Evolutionary conservation across 2,329 filamentous ascomycete species (phyloP).

Genomic region (Phaeomoniella chlamydospora): DNA sequence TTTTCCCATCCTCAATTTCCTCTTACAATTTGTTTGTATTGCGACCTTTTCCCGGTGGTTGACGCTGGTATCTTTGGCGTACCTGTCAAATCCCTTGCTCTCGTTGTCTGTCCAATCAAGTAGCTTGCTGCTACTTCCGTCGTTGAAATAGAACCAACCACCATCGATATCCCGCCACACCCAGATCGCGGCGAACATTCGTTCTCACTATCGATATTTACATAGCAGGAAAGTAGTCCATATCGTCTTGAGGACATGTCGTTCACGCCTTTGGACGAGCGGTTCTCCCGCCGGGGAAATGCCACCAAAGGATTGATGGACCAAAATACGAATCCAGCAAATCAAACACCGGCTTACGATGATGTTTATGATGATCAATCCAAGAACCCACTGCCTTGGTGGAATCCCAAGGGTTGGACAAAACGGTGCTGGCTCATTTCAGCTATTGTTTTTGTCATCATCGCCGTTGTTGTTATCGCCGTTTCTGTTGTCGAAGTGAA

Average conservation of each 20-base stretch:
- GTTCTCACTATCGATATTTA: no score
- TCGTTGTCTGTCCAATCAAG: no score
- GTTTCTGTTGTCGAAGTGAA: conserved; percentile 23
- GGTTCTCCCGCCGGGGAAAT: neutral
- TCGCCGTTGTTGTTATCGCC: conserved; percentile 35
- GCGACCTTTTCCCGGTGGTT: no score
- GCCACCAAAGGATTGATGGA: neutral
- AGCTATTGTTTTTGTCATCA: conserved; percentile 19
- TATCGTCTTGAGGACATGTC: conserved; percentile 1
- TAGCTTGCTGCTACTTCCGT: no score
- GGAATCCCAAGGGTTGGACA: conserved; percentile 39
- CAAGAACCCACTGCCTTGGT: conserved; percentile 12
- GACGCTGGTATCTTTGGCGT: no score
- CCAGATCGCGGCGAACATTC: no score
- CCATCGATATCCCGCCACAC: no score
- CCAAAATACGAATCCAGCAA: neutral
- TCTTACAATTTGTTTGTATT: no score
- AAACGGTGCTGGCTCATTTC: conserved; percentile 35
- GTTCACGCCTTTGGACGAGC: conserved; percentile 1
- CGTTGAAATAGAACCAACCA: no score
- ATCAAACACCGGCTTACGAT: conserved; percentile 1
- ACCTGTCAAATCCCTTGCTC: no score
- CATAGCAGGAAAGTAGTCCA: no score
- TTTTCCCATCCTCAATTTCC: no score
- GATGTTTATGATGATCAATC: conserved; percentile 1